Conservation (phyloP, 306 rosid species). For the Aeschynomene evenia region DNA sequence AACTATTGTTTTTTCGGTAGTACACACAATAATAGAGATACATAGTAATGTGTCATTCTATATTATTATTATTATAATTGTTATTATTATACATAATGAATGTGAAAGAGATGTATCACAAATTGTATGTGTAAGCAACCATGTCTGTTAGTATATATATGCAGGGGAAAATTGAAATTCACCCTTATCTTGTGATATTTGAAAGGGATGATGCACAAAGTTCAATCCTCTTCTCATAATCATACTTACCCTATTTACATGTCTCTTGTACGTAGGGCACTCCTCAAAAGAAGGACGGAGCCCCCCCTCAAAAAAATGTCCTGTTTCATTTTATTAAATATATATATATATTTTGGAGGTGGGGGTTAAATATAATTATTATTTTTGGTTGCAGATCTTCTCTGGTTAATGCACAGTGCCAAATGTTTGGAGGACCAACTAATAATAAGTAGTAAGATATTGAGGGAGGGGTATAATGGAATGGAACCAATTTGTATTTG, state of each 20-base stretch:
- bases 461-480: slow-evolving; percentile 16
- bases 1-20: neutral
- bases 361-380: too few relatives aligned
- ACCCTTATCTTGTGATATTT: slow-evolving; percentile 12
- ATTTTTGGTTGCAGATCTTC: neutral
- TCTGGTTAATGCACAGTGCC: slow-evolving; percentile 10
- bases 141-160: slow-evolving; percentile 18
- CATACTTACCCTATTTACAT: neutral
- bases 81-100: slow-evolving; percentile 9
- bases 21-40: neutral
- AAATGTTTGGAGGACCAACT: slow-evolving; percentile 14
- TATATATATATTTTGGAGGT: too few relatives aligned
- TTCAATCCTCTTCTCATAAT: neutral
- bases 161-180: slow-evolving; percentile 23
- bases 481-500: slow-evolving; percentile 20
- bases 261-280: neutral
- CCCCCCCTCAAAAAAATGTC: slow-evolving; percentile 19
- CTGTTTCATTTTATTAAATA: neutral
- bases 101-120: slow-evolving; percentile 29
- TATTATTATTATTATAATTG: too few relatives aligned
- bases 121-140: slow-evolving; percentile 20
- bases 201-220: neutral
- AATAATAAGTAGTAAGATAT: slow-evolving; percentile 17
- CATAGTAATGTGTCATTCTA: neutral
- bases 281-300: slow-evolving; percentile 22